Evolutionary conservation across 192 early-diverging fungal genomes (phyloP).

Genomic region (Umbelopsis sp.): DNA sequence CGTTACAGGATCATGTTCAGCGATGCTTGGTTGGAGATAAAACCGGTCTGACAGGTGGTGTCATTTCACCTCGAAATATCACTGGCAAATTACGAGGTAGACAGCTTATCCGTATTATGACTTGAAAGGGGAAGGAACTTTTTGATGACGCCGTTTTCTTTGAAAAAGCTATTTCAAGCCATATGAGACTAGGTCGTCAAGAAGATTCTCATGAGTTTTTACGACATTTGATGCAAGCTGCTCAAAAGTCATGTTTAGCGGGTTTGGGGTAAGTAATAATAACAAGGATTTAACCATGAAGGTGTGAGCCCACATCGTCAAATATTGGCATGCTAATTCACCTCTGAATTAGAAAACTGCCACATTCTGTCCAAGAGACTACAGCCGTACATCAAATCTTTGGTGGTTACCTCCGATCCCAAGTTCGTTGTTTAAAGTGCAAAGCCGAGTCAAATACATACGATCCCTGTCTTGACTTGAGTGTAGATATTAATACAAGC

Average conservation of each 20-base stretch:
- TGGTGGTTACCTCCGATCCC: constrained; percentile 81
- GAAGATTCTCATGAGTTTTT: constrained; percentile 93
- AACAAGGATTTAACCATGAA: background rate
- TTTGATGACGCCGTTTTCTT: too few relatives aligned
- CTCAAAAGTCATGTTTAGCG: constrained; percentile 63
- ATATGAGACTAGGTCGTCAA: constrained; percentile 78
- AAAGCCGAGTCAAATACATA: constrained; percentile 73
- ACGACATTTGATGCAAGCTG: constrained; percentile 64
- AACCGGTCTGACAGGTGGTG: constrained; percentile 26
- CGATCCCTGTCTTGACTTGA: constrained; percentile 77
- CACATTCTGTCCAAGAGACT: constrained; percentile 73
- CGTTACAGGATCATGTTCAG: constrained; percentile 66
- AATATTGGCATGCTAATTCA: background rate
- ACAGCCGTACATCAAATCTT: constrained; percentile 79
- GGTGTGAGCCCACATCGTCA: background rate
- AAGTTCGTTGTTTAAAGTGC: constrained; percentile 76
- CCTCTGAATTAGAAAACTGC: constrained; percentile 53
- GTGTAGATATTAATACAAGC: constrained; percentile 72
- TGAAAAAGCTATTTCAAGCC: constrained; percentile 64
- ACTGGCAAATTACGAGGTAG: constrained; percentile 65
- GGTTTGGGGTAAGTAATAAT: constrained; percentile 38
- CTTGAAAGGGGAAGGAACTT: background rate
- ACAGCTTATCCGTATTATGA: background rate
- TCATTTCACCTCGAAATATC: constrained; percentile 68
- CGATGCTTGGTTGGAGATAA: constrained; percentile 54